Conservation (phyloP, 163 green algal genomes). For the Coccomyxa subellipsoidea region DNA sequence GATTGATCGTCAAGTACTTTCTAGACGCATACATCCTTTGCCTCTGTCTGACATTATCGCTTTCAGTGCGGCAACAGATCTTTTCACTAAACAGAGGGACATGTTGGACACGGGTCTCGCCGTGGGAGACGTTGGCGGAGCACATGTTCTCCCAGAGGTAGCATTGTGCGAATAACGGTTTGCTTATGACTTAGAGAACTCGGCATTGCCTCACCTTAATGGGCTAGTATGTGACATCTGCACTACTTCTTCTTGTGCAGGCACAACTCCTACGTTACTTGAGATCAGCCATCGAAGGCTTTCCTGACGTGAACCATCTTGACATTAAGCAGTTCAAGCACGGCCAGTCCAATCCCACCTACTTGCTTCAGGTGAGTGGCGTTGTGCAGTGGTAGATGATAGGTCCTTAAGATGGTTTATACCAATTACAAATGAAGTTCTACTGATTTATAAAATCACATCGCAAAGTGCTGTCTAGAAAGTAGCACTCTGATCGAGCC, state of each 20-base stretch:
- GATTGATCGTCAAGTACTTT: too few species aligned
- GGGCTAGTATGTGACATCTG: background rate
- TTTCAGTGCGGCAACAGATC: too few species aligned
- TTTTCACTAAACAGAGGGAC: background rate
- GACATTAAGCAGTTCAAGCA: constrained; percentile 77
- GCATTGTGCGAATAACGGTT: too few species aligned
- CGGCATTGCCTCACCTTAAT: too few species aligned
- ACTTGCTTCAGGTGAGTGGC: constrained; percentile 61
- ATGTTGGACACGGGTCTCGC: background rate
- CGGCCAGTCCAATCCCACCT: constrained; percentile 92
- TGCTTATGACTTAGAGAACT: too few species aligned
- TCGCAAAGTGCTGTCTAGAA: too few species aligned
- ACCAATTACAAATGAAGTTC: too few species aligned
- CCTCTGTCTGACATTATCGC: background rate
- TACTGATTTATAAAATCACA: too few species aligned
- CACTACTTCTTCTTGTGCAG: background rate
- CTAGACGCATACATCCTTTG: too few species aligned
- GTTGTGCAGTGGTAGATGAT: background rate
- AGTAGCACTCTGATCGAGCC: too few species aligned
- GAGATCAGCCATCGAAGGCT: background rate
- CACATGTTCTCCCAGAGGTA: background rate
- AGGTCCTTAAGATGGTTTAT: too few species aligned
- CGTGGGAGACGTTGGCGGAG: background rate
- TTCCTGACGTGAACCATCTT: constrained; percentile 14
- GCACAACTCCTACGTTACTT: background rate